phyloP scores from a whole-genome alignment of 108 stramenopile species.

The Schizochytrium sp. region DNA sequence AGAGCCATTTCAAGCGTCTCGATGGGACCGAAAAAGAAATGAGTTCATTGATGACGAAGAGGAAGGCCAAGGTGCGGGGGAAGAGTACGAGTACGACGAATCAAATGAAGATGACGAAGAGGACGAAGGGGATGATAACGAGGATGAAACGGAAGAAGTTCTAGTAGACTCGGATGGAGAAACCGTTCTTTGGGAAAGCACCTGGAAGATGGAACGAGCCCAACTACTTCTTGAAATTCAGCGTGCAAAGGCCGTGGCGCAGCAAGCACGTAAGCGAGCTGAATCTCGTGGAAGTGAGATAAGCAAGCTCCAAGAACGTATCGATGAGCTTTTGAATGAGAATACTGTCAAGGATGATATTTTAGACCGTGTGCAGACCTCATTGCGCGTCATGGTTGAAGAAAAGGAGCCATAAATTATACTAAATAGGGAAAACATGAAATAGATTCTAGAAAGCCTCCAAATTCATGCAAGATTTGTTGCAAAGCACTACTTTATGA shows the following conservation, averaged over 20 bases:
- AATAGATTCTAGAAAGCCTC: no score
- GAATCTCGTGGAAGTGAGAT: not conserved
- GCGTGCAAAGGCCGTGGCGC: not conserved
- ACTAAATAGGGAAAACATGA: not conserved
- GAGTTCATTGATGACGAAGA: not conserved
- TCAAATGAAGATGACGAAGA: not conserved
- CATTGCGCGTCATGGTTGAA: not conserved
- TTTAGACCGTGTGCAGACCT: not conserved
- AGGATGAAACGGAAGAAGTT: not conserved
- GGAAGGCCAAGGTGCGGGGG: not conserved
- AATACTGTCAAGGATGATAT: conserved; percentile 15
- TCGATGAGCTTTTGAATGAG: not conserved
- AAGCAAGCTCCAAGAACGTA: not conserved
- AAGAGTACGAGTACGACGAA: not conserved
- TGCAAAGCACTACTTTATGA: not conserved
- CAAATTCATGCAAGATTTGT: not conserved
- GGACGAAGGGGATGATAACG: not conserved
- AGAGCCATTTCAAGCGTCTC: no score
- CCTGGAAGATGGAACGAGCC: conserved; percentile 1
- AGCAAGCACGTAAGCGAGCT: conserved; percentile 4
- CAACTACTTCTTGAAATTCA: not conserved
- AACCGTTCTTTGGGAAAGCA: not conserved
- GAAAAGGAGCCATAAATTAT: not conserved
- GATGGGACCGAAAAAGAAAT: no score
- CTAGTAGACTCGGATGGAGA: not conserved